Base-by-base conservation (phyloP, 2,329 filamentous ascomycete genomes). In the Aureobasidium sp. region DNA sequence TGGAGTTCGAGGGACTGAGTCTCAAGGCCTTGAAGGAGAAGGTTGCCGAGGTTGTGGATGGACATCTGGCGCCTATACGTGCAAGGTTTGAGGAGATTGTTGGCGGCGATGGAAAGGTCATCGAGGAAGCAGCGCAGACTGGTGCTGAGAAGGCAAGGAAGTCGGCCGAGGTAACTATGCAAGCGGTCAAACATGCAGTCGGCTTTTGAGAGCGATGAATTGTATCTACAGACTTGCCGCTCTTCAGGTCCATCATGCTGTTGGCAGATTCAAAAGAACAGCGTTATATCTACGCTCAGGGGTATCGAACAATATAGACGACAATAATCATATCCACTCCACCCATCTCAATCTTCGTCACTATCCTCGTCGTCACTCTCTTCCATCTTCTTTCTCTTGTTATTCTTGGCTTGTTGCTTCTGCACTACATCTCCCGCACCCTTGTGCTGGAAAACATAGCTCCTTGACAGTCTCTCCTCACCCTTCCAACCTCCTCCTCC, bases 11-110 rank as follows among this genome's bases (percentile, higher is more conserved):
- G 32, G 68, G 70, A 9, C 61, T 79, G 29, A 80, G 72, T 44
- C 77, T 90, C 68, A 78, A 78, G 9, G 77, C 77, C 0, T 77
- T 93, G 61, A 93, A 93, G 73, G 79, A 81, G 7, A 76, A 78
- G 66, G 84, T 90, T 5, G 81, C 84, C 0, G 79, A 83, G 25
- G 78, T 79, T 2, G 75, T 94, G 0, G 76, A 81, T 5, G 66
- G 68, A 7, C 80, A 80, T 1, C 70, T 91, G 16, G 71, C 69
- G 15, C 79, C 77, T 3, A 78, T 91, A 37, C 75, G 86, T 27
- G 78, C 81, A 47, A 75, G 78, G 37, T 91, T 86, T 68, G 65
- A 78, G 3, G 75, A 79, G 55, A 69, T 87, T 5, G 73, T 86
- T 42, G 63, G 69, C 59, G 69, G 73, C 44, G 77, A 82, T 25